Percentiles rank a stretch among this genome's conserved stretches.
phyloP scores from a whole-genome alignment of 805 yeast species.

The Myxozyma sirexii region DNA sequence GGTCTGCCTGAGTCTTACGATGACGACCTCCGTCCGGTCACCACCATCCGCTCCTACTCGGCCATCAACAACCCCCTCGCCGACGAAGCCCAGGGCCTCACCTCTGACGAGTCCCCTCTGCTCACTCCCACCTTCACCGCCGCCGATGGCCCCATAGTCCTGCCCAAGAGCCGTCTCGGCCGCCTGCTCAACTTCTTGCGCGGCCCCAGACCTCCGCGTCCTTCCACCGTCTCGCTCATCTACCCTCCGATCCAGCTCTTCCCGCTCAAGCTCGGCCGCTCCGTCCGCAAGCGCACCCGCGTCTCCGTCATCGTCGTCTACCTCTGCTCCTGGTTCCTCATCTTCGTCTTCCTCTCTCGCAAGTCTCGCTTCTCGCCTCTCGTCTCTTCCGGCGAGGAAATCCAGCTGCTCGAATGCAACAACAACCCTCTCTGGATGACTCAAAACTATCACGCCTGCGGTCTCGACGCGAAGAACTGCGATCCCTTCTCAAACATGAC shows the following conservation, averaged over 20 bases:
- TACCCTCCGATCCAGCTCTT: conserved; percentile 32
- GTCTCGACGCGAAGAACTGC: conserved; percentile 67
- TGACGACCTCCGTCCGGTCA: conserved; percentile 9
- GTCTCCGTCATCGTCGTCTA: conserved; percentile 22
- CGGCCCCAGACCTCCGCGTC: conserved; percentile 33
- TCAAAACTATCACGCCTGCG: conserved; percentile 57
- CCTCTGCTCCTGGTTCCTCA: conserved; percentile 33
- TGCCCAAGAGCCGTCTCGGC: conserved; percentile 28
- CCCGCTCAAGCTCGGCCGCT: conserved; percentile 30
- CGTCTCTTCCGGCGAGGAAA: conserved; percentile 22
- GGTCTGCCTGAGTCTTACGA: conserved; percentile 21
- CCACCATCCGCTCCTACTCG: conserved; percentile 30
- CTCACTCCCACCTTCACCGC: conserved; percentile 22
- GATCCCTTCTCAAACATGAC: conserved; percentile 49
- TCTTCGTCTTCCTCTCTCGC: conserved; percentile 32
- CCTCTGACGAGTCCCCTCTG: conserved; percentile 30
- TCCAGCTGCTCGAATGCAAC: conserved; percentile 32
- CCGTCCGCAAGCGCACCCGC: conserved; percentile 27
- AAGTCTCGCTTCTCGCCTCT: conserved; percentile 33
- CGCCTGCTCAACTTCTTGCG: conserved; percentile 31
- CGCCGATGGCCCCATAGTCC: conserved; percentile 28
- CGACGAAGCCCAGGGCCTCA: conserved; percentile 16
- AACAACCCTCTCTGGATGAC: conserved; percentile 34
- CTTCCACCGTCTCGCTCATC: conserved; percentile 29
- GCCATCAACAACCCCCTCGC: conserved; percentile 23